phyloP scores from a whole-genome alignment of 2,329 filamentous ascomycete genomes.

The Cercospora brassicicola region DNA sequence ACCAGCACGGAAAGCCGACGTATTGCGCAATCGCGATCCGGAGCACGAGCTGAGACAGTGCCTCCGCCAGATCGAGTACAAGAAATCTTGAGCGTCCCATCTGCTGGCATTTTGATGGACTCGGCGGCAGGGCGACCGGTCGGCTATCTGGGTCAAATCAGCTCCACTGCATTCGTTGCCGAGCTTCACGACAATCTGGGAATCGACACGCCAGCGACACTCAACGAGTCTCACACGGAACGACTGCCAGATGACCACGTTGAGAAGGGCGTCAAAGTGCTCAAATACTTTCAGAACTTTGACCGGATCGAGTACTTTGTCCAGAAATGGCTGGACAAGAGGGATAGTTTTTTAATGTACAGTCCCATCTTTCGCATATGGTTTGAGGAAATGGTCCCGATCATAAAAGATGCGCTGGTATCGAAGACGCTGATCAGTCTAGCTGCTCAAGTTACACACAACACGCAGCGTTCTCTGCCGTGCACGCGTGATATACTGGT shows the following conservation, averaged over 20 bases:
- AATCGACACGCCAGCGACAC: constrained; percentile 14
- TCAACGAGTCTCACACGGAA: constrained; percentile 8
- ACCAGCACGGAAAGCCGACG: not conserved
- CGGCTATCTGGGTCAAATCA: constrained; percentile 27
- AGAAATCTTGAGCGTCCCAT: constrained; percentile 24
- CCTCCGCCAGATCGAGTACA: constrained; percentile 11
- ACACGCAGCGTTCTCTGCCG: constrained; percentile 39
- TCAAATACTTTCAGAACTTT: constrained; percentile 19
- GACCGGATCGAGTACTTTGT: constrained; percentile 12
- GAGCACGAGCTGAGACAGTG: constrained; percentile 1
- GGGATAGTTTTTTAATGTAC: constrained; percentile 20
- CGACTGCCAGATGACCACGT: constrained; percentile 20
- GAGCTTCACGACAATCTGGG: constrained; percentile 29
- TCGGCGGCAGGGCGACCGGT: constrained; percentile 11
- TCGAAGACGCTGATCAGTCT: constrained; percentile 33
- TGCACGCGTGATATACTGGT: constrained; percentile 36
- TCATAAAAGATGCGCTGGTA: constrained; percentile 16
- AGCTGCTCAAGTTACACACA: constrained; percentile 42
- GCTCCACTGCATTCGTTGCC: constrained; percentile 26
- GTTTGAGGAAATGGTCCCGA: constrained; percentile 21
- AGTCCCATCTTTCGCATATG: constrained; percentile 27
- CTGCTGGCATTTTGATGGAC: constrained; percentile 25
- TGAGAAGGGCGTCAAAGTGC: constrained; percentile 19
- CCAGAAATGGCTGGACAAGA: constrained; percentile 17
- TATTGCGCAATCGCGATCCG: not conserved